Conservation (phyloP, 2,329 filamentous ascomycete species). For the Penicillium occitanis region DNA sequence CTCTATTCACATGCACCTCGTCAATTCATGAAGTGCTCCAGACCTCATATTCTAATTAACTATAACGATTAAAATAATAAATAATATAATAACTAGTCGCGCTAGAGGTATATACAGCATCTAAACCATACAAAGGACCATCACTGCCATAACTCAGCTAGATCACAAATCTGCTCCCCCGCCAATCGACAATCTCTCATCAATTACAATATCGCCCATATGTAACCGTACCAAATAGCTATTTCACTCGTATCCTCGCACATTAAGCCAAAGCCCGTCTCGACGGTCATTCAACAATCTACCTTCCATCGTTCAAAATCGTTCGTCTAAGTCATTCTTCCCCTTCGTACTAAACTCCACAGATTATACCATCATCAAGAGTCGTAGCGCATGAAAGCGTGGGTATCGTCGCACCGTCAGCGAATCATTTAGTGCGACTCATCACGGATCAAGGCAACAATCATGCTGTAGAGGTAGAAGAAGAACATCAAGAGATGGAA, state of each 20-base stretch:
- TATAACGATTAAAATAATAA: background rate
- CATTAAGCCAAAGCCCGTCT: background rate
- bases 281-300: background rate
- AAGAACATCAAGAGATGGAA: constrained; percentile 99
- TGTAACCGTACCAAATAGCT: background rate
- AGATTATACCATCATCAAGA: constrained; percentile 12
- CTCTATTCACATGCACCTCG: background rate
- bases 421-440: constrained; percentile 69
- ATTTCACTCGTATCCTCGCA: background rate
- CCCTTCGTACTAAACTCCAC: background rate
- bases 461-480: constrained; percentile 99
- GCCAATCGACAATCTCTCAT: background rate
- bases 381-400: constrained; percentile 15
- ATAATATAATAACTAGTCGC: constrained; percentile 1
- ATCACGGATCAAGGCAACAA: constrained; percentile 93
- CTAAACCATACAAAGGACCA: constrained; percentile 17
- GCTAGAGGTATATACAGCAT: constrained; percentile 23
- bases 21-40: background rate
- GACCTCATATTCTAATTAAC: background rate
- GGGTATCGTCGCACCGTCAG: background rate
- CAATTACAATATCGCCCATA: background rate
- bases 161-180: background rate
- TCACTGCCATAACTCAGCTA: constrained; percentile 8
- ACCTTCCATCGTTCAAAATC: background rate
- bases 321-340: background rate